Conservation (phyloP, 2,329 filamentous ascomycete species). For the Huntiella moniliformis region DNA sequence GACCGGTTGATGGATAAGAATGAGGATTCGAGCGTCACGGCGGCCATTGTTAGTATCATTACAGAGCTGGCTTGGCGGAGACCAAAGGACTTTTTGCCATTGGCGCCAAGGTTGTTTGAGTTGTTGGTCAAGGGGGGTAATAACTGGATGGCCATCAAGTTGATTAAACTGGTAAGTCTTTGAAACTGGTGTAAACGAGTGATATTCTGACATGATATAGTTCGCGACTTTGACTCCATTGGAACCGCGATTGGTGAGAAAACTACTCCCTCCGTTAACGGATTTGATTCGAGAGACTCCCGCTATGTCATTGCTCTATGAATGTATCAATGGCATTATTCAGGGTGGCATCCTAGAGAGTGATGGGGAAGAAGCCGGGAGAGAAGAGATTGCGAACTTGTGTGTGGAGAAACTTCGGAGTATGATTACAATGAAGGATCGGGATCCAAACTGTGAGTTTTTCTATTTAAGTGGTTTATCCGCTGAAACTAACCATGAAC, state of each 20-base stretch:
- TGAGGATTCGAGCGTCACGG: constrained; percentile 84
- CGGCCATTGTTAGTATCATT: constrained; percentile 89
- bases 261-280: constrained; percentile 75
- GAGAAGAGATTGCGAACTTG: constrained; percentile 77
- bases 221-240: constrained; percentile 88
- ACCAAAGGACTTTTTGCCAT: constrained; percentile 79
- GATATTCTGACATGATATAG: constrained; percentile 24
- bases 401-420: constrained; percentile 85
- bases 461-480: not conserved
- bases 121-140: constrained; percentile 80
- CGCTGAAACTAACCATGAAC: constrained; percentile 11
- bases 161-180: constrained; percentile 74
- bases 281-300: constrained; percentile 86
- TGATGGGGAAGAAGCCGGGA: constrained; percentile 58
- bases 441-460: constrained; percentile 71
- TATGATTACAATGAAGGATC: constrained; percentile 73
- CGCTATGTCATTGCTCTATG: constrained; percentile 95
- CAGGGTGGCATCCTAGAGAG: constrained; percentile 85
- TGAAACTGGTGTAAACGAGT: not conserved
- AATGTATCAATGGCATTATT: constrained; percentile 97
- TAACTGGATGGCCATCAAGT: constrained; percentile 99
- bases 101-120: constrained; percentile 83
- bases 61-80: constrained; percentile 90
- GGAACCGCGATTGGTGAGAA: constrained; percentile 78
- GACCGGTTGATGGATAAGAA: constrained; percentile 76